These are phyloP conservation scores for Vitellaria paradoxa DNA, from an alignment of 179 eudicot genomes.

Conservation along the genomic window DNA sequence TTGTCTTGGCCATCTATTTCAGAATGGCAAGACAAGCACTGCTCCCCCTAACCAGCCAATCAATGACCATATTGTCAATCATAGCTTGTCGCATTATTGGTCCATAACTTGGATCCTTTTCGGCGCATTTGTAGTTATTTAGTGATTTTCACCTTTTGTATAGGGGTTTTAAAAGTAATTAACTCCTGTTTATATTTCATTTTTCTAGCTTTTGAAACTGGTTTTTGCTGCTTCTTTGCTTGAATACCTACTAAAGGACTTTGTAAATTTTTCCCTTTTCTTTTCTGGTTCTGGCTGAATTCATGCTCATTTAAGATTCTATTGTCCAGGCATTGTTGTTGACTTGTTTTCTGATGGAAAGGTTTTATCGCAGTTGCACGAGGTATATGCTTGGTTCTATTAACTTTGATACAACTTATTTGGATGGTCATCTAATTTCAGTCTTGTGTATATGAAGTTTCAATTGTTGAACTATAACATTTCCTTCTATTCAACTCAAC, in stretches of 20 bases:
- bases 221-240: not conserved
- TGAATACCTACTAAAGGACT: not conserved
- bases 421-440: not conserved
- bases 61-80: slow-evolving; percentile 3
- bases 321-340: slow-evolving; percentile 55
- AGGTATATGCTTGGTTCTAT: slow-evolving; percentile 29
- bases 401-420: not conserved
- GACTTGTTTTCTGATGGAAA: slow-evolving; percentile 79
- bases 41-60: not conserved
- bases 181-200: not conserved
- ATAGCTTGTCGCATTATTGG: slow-evolving; percentile 1
- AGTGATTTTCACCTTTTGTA: no score
- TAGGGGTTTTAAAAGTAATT: no score
- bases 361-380: slow-evolving; percentile 64
- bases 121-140: no score
- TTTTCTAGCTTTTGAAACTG: slow-evolving; percentile 1
- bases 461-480: not conserved
- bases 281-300: no score
- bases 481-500: not conserved
- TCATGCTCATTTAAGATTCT: slow-evolving; percentile 11
- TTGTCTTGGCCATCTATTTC: not conserved
- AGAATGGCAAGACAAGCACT: not conserved
- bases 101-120: not conserved
- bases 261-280: not conserved
- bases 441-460: not conserved